A percentile compares a stretch with the other conserved stretches of the same genome.
Conservation (phyloP, 1,284 basidiomycete species). For the Earliella scabrosa region DNA sequence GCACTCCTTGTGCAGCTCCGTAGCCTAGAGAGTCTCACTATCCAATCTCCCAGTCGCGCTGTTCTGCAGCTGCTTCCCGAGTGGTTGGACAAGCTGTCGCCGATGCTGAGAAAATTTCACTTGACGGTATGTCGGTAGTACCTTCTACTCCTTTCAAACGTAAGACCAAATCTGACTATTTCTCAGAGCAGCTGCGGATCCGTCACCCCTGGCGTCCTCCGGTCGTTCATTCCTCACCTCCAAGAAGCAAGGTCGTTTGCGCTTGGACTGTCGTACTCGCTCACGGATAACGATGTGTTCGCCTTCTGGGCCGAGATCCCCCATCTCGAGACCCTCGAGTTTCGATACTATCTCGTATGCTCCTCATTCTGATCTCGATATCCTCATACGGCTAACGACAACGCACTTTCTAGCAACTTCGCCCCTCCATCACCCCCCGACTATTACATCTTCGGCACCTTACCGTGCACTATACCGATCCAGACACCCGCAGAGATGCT, state of each 20-base stretch:
- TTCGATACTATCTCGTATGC: constrained; percentile 55
- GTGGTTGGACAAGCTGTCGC: constrained; percentile 45
- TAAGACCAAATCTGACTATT: neutral
- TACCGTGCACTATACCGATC: constrained; percentile 37
- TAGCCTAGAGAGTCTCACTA: constrained; percentile 41
- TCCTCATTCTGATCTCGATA: neutral
- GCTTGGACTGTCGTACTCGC: constrained; percentile 57
- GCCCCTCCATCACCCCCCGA: constrained; percentile 32
- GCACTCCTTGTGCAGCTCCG: constrained; percentile 38
- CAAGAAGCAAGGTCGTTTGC: constrained; percentile 37
- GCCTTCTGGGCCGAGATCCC: constrained; percentile 45
- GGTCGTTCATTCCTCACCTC: constrained; percentile 43
- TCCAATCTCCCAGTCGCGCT: constrained; percentile 47
- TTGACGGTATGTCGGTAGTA: constrained; percentile 47
- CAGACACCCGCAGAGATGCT: constrained; percentile 34
- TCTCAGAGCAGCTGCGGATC: constrained; percentile 58
- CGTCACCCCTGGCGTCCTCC: constrained; percentile 58
- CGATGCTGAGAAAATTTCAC: constrained; percentile 41
- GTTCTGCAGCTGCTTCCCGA: constrained; percentile 49
- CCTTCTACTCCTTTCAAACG: neutral
- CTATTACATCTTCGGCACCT: constrained; percentile 44
- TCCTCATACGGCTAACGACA: neutral
- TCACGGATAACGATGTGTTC: constrained; percentile 54
- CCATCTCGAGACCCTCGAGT: constrained; percentile 39
- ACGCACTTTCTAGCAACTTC: constrained; percentile 45